Evolutionary conservation across 129 eudicot species (phyloP).

Genomic region (Pseudognaphalium luteoalbum): DNA sequence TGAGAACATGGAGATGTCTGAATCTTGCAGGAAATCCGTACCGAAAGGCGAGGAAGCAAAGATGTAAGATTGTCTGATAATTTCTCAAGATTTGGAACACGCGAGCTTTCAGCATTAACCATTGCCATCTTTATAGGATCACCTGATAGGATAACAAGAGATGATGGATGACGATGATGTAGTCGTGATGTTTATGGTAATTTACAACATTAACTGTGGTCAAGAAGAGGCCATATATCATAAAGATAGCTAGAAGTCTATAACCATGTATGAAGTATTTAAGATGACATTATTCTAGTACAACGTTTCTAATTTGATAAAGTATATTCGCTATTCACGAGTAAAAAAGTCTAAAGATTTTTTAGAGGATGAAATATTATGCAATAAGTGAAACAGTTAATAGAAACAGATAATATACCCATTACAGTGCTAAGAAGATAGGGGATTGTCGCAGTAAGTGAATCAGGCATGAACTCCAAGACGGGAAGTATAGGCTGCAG

Average conservation of each 20-base stretch:
- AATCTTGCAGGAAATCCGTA: constrained; percentile 35
- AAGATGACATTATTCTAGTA: not conserved
- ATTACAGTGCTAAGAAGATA: constrained; percentile 86
- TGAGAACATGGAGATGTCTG: not conserved
- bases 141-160: constrained; percentile 49
- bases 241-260: no score
- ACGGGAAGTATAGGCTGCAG: constrained; percentile 82
- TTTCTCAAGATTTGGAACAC: constrained; percentile 53
- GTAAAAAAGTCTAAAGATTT: not conserved
- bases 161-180: not conserved
- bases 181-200: not conserved
- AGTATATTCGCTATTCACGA: not conserved
- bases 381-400: not conserved
- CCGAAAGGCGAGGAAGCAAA: constrained; percentile 76
- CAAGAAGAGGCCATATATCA: not conserved
- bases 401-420: constrained; percentile 54
- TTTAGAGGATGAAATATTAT: not conserved
- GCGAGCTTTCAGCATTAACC: constrained; percentile 44
- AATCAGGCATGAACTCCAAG: constrained; percentile 71
- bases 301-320: not conserved
- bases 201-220: not conserved
- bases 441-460: constrained; percentile 72
- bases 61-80: constrained; percentile 58
- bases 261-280: not conserved
- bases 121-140: constrained; percentile 88